Base-by-base conservation (phyloP, 768 basidiomycete genomes). In the Mrakia gelida region DNA sequence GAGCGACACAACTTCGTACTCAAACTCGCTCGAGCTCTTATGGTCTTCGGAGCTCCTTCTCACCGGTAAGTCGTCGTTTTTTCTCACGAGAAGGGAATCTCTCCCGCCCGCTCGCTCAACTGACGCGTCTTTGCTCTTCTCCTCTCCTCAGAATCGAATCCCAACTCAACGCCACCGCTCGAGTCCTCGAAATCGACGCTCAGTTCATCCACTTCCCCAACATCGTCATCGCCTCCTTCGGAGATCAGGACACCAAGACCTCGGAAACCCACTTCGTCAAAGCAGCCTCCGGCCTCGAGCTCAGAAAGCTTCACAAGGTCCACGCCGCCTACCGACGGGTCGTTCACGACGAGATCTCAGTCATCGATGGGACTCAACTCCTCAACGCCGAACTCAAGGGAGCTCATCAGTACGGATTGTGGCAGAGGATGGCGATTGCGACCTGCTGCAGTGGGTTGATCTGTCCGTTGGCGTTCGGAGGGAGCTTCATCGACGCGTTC, bases 361-460 rank as follows among this genome's bases (percentile, higher is more conserved):
- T 73, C 49, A 73, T 45, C 18, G 59, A 73, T 32, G 54, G 72
- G 4, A 73, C 72, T 28, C 59, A 73, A 26, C 59, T 73, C n/a
- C 52, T 56, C 72, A 73, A 90, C 23, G 85, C 85, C 1, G 84
- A 95, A n/a, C 84, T 95, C 71, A 85, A 87, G 28, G 87, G 89
- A 8, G 87, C 89, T 34, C 89, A 92, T 15, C 84, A 91, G 73
- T 94, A 93, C 84, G 85, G 89, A 5, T 83, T 88, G 38, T 85
- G 86, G 82, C 86, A 89, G 80, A 88, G 93, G 73, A 91, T 91
- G 81, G 68, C 88, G 28, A 82, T 96, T 77, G 90, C 92, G 0
- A 91, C 92, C 81, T 87, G 85, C 81, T 86, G 92, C 79, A 91
- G 92, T 3, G 89, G 89, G 10, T 83, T 94, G 61, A 95, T 95